Conservation (phyloP, 2,329 filamentous ascomycete genomes). For the Ceratocystis destructans region DNA sequence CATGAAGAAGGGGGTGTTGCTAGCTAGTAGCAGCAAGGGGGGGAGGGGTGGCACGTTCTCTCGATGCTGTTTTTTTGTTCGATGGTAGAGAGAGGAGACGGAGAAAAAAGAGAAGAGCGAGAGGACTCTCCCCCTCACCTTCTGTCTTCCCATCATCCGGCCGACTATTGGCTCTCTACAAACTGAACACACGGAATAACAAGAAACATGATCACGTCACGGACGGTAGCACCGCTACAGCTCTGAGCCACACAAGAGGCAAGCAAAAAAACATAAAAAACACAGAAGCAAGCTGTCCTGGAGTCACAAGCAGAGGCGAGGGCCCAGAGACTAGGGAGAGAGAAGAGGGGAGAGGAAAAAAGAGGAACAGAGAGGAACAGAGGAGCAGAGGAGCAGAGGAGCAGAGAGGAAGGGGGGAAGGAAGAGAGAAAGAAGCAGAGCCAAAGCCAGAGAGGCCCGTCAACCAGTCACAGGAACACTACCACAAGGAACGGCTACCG, state of each 20-base stretch:
- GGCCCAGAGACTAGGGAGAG: not conserved
- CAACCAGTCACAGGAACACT: not conserved
- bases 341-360: not conserved
- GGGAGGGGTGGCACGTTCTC: slow-evolving; percentile 7
- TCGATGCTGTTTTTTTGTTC: not conserved
- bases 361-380: too few species aligned
- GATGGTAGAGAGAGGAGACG: not conserved
- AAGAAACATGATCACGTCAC: slow-evolving; percentile 4
- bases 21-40: not conserved
- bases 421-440: not conserved
- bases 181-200: not conserved
- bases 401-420: too few species aligned
- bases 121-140: not conserved
- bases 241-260: not conserved
- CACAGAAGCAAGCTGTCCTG: not conserved
- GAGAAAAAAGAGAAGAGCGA: not conserved
- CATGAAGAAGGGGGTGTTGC: not conserved
- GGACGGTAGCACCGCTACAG: not conserved
- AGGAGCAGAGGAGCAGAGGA: too few species aligned
- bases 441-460: not conserved
- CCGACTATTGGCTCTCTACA: not conserved
- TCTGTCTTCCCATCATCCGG: not conserved
- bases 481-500: not conserved
- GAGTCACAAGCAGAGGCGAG: not conserved
- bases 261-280: not conserved